These are phyloP conservation scores for Amanita brunnescens DNA, from an alignment of 768 basidiomycete genomes.

Conservation along the genomic window DNA sequence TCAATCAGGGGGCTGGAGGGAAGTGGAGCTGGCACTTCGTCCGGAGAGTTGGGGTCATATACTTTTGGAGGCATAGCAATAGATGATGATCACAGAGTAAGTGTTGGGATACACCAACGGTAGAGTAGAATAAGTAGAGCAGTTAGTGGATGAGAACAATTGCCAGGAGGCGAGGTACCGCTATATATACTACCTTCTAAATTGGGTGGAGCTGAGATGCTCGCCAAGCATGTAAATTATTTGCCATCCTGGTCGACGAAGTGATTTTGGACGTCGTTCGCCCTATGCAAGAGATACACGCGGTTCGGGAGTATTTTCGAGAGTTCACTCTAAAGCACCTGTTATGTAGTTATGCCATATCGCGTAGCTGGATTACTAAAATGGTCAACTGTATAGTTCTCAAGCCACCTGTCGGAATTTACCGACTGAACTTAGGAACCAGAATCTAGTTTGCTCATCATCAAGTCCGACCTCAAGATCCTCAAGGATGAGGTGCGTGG, in stretches of 20 bases:
- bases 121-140: no score
- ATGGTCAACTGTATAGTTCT: slow-evolving; percentile 29
- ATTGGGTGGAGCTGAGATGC: no score
- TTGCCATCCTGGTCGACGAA: neutral
- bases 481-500: slow-evolving; percentile 58
- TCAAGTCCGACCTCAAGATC: slow-evolving; percentile 33
- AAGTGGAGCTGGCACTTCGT: slow-evolving; percentile 32
- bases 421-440: slow-evolving; percentile 18
- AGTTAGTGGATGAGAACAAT: no score
- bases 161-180: no score
- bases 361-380: neutral
- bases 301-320: no score
- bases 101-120: no score
- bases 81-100: neutral
- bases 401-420: slow-evolving; percentile 31
- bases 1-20: slow-evolving; percentile 30
- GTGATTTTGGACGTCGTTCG: neutral
- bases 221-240: neutral
- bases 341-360: neutral
- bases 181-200: no score
- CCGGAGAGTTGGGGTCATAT: slow-evolving; percentile 31
- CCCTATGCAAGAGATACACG: no score
- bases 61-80: slow-evolving; percentile 13
- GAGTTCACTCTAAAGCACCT: neutral
- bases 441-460: slow-evolving; percentile 23